Conservation (phyloP, 1,139 yeast species). For the Arxiozyma bovina region DNA sequence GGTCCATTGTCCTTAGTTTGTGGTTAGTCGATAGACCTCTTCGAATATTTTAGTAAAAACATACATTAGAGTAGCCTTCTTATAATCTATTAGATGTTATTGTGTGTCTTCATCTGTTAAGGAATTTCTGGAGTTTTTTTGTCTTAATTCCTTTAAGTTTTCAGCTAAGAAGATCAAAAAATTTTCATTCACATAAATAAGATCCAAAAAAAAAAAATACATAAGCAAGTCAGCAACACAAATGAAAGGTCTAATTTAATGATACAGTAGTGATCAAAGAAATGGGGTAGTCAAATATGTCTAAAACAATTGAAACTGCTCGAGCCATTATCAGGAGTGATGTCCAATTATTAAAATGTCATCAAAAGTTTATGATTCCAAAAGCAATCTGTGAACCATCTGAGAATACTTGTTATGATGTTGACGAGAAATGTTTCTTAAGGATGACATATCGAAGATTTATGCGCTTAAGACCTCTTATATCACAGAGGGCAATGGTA, state of each 20-base stretch:
- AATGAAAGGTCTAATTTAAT: not conserved
- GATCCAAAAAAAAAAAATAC: too few relatives aligned
- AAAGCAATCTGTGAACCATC: not conserved
- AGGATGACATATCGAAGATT: slow-evolving; percentile 19
- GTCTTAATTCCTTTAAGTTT: too few relatives aligned
- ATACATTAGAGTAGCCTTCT: too few relatives aligned
- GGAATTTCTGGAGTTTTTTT: not conserved
- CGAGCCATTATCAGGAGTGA: not conserved
- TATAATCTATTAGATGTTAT: too few relatives aligned
- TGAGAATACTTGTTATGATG: slow-evolving; percentile 4
- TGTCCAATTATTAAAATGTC: slow-evolving; percentile 1
- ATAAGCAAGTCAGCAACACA: not conserved
- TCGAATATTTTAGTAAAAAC: too few relatives aligned
- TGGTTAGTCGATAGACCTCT: too few relatives aligned
- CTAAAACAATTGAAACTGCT: not conserved
- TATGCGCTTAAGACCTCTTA: slow-evolving; percentile 21
- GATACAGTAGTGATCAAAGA: not conserved
- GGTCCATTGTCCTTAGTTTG: not conserved
- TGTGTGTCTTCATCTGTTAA: too few relatives aligned
- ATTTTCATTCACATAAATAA: not conserved
- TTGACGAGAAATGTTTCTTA: not conserved
- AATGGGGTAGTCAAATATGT: not conserved
- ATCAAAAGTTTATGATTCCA: not conserved
- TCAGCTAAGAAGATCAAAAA: not conserved
- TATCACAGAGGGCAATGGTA: slow-evolving; percentile 22